Conservation (phyloP, 371 early-diverging fungal species). For the Actinomortierella ambigua region DNA sequence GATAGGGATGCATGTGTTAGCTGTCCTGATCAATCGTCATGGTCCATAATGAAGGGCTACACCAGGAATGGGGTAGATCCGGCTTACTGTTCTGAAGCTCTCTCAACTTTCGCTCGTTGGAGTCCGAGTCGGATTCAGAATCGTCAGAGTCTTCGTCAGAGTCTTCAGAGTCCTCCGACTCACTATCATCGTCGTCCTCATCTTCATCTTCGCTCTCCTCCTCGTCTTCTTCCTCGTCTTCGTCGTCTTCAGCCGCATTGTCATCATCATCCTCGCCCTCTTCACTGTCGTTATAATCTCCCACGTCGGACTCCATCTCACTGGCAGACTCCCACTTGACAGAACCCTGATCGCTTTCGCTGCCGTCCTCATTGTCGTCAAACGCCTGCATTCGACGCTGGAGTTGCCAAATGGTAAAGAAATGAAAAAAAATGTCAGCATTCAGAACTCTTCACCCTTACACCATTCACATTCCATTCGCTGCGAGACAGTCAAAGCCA, state of each 20-base stretch:
- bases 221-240: slow-evolving; percentile 13
- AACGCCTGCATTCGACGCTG: slow-evolving; percentile 45
- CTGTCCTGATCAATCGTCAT: too few relatives aligned
- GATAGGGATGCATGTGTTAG: not conserved
- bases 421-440: not conserved
- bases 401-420: not conserved
- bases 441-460: too few relatives aligned
- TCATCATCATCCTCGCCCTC: too few relatives aligned
- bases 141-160: slow-evolving; percentile 31
- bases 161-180: slow-evolving; percentile 11
- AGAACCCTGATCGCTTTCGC: slow-evolving; percentile 38
- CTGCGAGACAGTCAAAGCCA: too few relatives aligned
- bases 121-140: slow-evolving; percentile 16
- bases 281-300: too few relatives aligned
- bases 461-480: too few relatives aligned
- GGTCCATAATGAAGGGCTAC: too few relatives aligned
- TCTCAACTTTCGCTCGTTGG: slow-evolving; percentile 27
- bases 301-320: too few relatives aligned
- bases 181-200: slow-evolving; percentile 31
- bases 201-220: slow-evolving; percentile 16
- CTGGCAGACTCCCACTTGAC: not conserved
- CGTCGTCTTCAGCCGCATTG: slow-evolving; percentile 9
- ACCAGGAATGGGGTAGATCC: too few relatives aligned
- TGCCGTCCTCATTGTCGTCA: slow-evolving; percentile 38
- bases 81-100: slow-evolving; percentile 45